Evolutionary conservation across 331 rosid species (phyloP).

Genomic region (Acacia pycnantha): DNA sequence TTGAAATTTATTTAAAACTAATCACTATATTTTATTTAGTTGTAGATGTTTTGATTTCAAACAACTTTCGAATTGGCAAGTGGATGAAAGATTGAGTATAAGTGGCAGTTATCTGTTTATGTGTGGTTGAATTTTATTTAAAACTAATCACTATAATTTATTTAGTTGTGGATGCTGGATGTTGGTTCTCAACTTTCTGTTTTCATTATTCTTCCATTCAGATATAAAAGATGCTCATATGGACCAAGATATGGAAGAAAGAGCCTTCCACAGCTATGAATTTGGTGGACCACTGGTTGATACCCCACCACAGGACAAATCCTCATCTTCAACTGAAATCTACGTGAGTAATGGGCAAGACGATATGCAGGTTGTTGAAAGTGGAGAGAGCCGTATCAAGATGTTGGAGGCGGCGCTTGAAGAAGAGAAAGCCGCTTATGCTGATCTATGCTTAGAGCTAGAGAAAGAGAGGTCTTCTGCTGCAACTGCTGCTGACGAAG

Average conservation of each 20-base stretch:
- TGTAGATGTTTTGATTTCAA: neutral
- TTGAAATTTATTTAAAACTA: no score
- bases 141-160: slow-evolving; percentile 6
- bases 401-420: slow-evolving; percentile 49
- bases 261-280: slow-evolving; percentile 43
- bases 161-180: neutral
- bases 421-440: slow-evolving; percentile 49
- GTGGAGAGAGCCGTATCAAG: slow-evolving; percentile 32
- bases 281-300: slow-evolving; percentile 46
- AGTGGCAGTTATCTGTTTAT: neutral
- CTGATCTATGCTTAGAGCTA: slow-evolving; percentile 58
- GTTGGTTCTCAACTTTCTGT: slow-evolving; percentile 30
- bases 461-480: slow-evolving; percentile 81
- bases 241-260: slow-evolving; percentile 39
- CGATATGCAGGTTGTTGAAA: slow-evolving; percentile 26
- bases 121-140: slow-evolving; percentile 11
- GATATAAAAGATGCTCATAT: slow-evolving; percentile 39
- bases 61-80: neutral
- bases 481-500: slow-evolving; percentile 72
- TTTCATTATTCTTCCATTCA: slow-evolving; percentile 27
- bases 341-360: slow-evolving; percentile 21
- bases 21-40: no score
- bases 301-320: slow-evolving; percentile 36
- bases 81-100: neutral
- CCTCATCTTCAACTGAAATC: slow-evolving; percentile 36